Base-by-base conservation (phyloP, 768 basidiomycete genomes). In the Rhodotorula taiwanensis region DNA sequence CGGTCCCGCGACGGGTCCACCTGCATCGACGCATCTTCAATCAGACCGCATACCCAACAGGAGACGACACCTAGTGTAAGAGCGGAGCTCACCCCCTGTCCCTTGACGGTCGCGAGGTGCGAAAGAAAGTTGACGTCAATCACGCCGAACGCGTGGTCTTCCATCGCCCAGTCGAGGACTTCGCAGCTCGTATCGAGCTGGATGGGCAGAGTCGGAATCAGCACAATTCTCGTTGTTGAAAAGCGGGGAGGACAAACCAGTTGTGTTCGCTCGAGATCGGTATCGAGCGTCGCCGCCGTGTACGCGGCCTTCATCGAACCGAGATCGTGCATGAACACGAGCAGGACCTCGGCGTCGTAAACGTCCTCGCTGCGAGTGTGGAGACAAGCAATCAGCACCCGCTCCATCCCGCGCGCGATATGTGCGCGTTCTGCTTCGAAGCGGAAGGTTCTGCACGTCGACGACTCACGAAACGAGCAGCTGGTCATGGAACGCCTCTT, bases 261-360 rank as follows among this genome's bases (percentile, higher is more conserved):
- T 72, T 92, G 93, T 3, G 89, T 90, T 59, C 85, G 82, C 67
- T 93, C 89, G 65, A 88, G 60, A 51, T 87, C 80, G 21, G 89
- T 79, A 72, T 94, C 83, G 67, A 73, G 72, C 6, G 73, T 71
- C 7, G 67, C 50, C 5, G 68, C 66, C 16, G 65, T 52, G n/a
- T 90, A 77, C 74, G 94, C 88, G 25, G 86, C 82, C 23, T 88
- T 84, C 55, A 98, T 78, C 72, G 93, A 92, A 33, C 94, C 94
- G 71, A 97, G 91, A 78, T 98, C 93, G 76, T 99, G 95, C 9
- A 88, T 83, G 72, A 97, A 89, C 45, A 98, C 76, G 33, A 98
- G 83, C 30, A 98, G 72, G 0, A 86, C 89, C 34, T 83, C 77
- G 58, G 86, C 85, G 31, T 85, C 72, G 67, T 78, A 86, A 36